Evolutionary conservation across 2,329 filamentous ascomycete genomes (phyloP).

Genomic region (Cytospora piceicola): DNA sequence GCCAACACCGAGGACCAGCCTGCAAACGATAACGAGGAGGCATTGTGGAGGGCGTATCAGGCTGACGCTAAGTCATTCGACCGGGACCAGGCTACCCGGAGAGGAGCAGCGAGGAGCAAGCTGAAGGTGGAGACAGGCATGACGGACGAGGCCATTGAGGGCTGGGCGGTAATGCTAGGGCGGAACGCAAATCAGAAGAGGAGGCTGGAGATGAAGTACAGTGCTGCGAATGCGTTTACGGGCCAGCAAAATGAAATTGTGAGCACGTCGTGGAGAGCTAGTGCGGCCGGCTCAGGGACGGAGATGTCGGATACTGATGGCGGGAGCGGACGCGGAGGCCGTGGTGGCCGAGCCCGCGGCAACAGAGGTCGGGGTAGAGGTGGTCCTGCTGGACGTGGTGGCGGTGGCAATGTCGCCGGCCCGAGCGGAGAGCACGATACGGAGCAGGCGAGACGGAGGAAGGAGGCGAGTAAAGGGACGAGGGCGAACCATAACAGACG

Average conservation of each 20-base stretch:
- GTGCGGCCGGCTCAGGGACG: conserved; percentile 56
- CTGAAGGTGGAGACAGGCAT: conserved; percentile 79
- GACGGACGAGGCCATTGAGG: conserved; percentile 93
- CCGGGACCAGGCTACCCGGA: conserved; percentile 71
- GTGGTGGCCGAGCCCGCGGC: conserved; percentile 52
- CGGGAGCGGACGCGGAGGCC: conserved; percentile 46
- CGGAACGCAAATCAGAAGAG: conserved; percentile 71
- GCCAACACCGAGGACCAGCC: conserved; percentile 44
- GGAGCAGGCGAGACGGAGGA: conserved; percentile 70
- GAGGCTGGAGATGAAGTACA: conserved; percentile 72
- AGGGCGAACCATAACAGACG: conserved; percentile 86
- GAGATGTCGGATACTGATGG: conserved; percentile 60
- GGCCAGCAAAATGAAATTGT: conserved; percentile 69
- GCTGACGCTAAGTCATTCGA: conserved; percentile 67
- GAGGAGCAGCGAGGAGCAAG: conserved; percentile 62
- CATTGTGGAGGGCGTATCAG: conserved; percentile 74
- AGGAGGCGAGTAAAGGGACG: conserved; percentile 81
- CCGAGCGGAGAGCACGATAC: conserved; percentile 72
- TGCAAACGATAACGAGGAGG: conserved; percentile 66
- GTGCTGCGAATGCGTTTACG: conserved; percentile 53
- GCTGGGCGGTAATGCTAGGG: conserved; percentile 86
- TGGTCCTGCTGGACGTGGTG: conserved; percentile 55
- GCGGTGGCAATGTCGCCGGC: conserved; percentile 63
- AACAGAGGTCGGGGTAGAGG: conserved; percentile 51
- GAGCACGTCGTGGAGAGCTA: conserved; percentile 67